Percentiles rank a stretch among this genome's conserved stretches.
phyloP scores from a whole-genome alignment of 768 basidiomycete genomes.

The Kockovaella imperatae region DNA sequence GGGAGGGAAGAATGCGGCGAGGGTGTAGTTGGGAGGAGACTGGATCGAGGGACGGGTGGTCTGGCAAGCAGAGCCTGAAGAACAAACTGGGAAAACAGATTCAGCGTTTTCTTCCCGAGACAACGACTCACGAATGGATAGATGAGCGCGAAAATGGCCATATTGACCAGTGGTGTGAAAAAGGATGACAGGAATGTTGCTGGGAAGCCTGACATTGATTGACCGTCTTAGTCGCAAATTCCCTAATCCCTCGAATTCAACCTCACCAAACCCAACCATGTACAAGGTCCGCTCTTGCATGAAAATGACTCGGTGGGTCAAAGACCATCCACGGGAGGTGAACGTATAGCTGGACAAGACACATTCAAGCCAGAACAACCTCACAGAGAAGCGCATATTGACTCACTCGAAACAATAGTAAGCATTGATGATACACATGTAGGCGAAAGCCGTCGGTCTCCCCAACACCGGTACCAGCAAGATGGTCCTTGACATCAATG shows the following conservation, averaged over 20 bases:
- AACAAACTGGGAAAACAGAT: conserved; percentile 20
- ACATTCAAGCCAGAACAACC: background rate
- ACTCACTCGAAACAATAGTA: conserved; percentile 44
- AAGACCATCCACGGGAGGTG: conserved; percentile 16
- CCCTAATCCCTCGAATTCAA: background rate
- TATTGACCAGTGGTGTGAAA: conserved; percentile 35
- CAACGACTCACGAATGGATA: conserved; percentile 35
- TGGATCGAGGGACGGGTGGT: conserved; percentile 16
- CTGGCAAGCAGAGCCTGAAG: conserved; percentile 40
- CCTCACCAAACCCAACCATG: conserved; percentile 41
- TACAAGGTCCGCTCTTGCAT: conserved; percentile 40
- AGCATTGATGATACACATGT: conserved; percentile 39
- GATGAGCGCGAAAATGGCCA: conserved; percentile 40
- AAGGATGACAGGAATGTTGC: conserved; percentile 36
- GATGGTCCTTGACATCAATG: conserved; percentile 36
- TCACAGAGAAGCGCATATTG: background rate
- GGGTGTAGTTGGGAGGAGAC: conserved; percentile 20
- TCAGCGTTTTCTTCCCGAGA: background rate
- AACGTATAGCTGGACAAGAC: conserved; percentile 23
- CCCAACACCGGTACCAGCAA: conserved; percentile 30
- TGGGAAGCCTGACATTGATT: conserved; percentile 14
- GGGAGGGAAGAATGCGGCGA: conserved; percentile 27
- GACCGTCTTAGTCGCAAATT: background rate
- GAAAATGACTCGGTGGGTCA: conserved; percentile 21
- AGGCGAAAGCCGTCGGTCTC: conserved; percentile 19